Evolutionary conservation across 2,329 filamentous ascomycete species (phyloP).

Genomic region (Grosmannia penicillata): DNA sequence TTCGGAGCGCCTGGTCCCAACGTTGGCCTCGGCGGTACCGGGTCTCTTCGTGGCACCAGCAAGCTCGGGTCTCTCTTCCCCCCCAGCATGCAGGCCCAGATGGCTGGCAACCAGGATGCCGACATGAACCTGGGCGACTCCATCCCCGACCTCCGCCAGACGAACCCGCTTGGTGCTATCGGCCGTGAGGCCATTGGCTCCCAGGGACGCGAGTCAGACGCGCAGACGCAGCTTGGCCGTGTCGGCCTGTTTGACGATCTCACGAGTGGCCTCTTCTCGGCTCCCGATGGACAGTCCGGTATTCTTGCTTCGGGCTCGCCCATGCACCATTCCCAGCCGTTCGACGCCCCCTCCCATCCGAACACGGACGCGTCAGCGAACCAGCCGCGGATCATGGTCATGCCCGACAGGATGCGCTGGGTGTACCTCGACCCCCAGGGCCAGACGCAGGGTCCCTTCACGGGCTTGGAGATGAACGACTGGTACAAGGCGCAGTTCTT

Average conservation of each 20-base stretch:
- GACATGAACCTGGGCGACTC: constrained; percentile 51
- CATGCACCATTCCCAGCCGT: constrained; percentile 3
- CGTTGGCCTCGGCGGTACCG: constrained; percentile 46
- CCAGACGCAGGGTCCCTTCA: constrained; percentile 85
- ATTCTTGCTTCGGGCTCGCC: constrained; percentile 6
- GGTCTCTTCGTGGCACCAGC: constrained; percentile 60
- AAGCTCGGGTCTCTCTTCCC: constrained; percentile 84
- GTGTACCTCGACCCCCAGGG: constrained; percentile 93
- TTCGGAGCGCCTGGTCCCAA: constrained; percentile 20
- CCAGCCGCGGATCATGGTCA: constrained; percentile 84
- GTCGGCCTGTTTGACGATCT: constrained; percentile 11
- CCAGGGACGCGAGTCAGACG: constrained; percentile 38
- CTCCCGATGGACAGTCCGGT: constrained; percentile 17
- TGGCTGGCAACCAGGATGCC: constrained; percentile 41
- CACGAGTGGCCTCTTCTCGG: constrained; percentile 3
- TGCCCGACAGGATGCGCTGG: constrained; percentile 98
- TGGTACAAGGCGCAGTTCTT: constrained; percentile 99
- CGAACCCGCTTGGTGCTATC: constrained; percentile 50
- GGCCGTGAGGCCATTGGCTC: constrained; percentile 44
- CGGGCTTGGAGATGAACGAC: constrained; percentile 96
- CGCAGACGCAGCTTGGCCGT: constrained; percentile 33
- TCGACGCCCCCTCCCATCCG: constrained; percentile 28
- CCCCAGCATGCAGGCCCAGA: constrained; percentile 76
- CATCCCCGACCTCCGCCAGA: constrained; percentile 43
- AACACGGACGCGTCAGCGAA: constrained; percentile 23